Percentiles rank a stretch among this genome's conserved stretches.
Evolutionary conservation across 345 rosid species (phyloP).

Genomic region (Sisymbrium irio): DNA sequence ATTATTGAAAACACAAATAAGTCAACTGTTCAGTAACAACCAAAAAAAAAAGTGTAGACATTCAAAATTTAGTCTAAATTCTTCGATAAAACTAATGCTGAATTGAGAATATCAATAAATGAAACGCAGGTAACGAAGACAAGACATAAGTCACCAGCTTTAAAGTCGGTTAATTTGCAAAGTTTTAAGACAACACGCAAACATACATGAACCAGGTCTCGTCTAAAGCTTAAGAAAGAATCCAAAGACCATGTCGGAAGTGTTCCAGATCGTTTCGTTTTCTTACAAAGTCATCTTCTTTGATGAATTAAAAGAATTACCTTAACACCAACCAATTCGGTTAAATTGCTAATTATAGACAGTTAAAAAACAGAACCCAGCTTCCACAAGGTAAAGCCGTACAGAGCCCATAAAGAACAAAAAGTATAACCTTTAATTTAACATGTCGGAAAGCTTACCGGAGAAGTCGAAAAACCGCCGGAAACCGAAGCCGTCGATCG

Average conservation of each 20-base stretch:
- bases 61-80: background rate
- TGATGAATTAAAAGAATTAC: background rate
- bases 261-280: background rate
- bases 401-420: background rate
- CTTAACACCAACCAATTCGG: background rate
- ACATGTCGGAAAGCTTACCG: slow-evolving; percentile 1
- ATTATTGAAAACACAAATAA: slow-evolving; percentile 2
- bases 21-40: background rate
- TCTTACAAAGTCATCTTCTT: background rate
- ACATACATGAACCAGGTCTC: background rate
- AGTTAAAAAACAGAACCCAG: background rate
- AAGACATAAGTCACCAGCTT: background rate
- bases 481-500: slow-evolving; percentile 45
- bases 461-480: slow-evolving; percentile 39
- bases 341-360: background rate
- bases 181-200: background rate
- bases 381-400: background rate
- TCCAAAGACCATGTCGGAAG: background rate
- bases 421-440: background rate
- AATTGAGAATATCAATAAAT: background rate
- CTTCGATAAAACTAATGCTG: background rate
- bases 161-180: background rate
- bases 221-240: background rate
- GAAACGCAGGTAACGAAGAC: background rate
- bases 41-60: background rate